These are phyloP conservation scores for Sugiyamaella qingdaonensis DNA, from an alignment of 805 yeast species.

Conservation along the genomic window DNA sequence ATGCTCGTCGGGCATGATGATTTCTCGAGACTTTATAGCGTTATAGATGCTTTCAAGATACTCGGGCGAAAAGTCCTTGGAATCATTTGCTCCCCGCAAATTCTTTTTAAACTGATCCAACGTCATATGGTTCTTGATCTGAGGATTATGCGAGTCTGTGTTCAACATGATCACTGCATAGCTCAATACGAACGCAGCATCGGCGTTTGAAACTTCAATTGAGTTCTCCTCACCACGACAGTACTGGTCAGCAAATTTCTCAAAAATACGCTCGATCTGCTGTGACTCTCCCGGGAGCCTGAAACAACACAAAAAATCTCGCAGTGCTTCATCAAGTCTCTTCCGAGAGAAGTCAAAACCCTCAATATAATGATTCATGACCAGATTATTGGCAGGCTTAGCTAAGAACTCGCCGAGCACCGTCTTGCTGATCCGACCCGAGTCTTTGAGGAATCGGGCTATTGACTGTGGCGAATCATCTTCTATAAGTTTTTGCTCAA, in stretches of 20 bases:
- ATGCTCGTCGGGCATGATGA: slow-evolving; percentile 97
- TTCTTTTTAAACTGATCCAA: slow-evolving; percentile 76
- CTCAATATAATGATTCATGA: slow-evolving; percentile 61
- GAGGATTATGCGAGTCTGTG: slow-evolving; percentile 91
- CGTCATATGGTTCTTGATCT: slow-evolving; percentile 87
- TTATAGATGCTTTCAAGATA: slow-evolving; percentile 75
- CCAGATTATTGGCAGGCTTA: slow-evolving; percentile 58
- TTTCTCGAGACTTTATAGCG: slow-evolving; percentile 80
- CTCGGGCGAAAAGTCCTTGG: slow-evolving; percentile 78
- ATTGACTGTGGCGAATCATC: slow-evolving; percentile 49
- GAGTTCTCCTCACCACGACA: slow-evolving; percentile 54
- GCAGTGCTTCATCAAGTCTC: slow-evolving; percentile 89
- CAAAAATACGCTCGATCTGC: slow-evolving; percentile 89
- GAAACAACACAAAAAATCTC: slow-evolving; percentile 75
- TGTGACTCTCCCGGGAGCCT: slow-evolving; percentile 97
- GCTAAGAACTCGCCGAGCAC: slow-evolving; percentile 83
- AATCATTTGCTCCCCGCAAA: slow-evolving; percentile 69
- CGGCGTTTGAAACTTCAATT: slow-evolving; percentile 60
- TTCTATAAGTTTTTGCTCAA: slow-evolving; percentile 61
- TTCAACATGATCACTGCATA: slow-evolving; percentile 92
- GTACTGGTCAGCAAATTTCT: slow-evolving; percentile 77
- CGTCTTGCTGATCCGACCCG: slow-evolving; percentile 81
- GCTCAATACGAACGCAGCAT: slow-evolving; percentile 83
- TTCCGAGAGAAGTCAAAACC: slow-evolving; percentile 70
- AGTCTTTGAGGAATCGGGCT: slow-evolving; percentile 71